These are phyloP conservation scores for Pichia sorboxylosa DNA, from an alignment of 1,139 yeast genomes.

Conservation along the genomic window DNA sequence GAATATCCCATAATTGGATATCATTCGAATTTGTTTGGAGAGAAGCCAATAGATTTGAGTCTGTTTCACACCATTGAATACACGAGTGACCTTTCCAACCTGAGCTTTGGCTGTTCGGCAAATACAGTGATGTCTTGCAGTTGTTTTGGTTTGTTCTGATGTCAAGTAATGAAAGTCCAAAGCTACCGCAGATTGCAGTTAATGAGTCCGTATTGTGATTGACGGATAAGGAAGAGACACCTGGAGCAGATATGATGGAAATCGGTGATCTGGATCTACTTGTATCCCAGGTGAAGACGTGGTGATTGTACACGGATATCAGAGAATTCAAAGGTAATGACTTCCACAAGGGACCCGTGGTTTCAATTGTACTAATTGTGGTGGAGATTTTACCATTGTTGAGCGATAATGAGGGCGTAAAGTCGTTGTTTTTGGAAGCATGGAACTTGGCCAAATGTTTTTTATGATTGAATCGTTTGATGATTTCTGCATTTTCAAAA, in stretches of 20 bases:
- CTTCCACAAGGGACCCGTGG: slow-evolving; percentile 29
- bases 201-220: slow-evolving; percentile 38
- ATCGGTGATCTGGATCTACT: slow-evolving; percentile 42
- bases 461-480: slow-evolving; percentile 63
- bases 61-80: slow-evolving; percentile 53
- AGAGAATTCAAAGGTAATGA: slow-evolving; percentile 34
- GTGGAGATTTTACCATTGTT: slow-evolving; percentile 19
- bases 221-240: slow-evolving; percentile 42
- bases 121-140: slow-evolving; percentile 2
- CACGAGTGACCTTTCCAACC: slow-evolving; percentile 25
- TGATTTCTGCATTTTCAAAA: slow-evolving; percentile 49
- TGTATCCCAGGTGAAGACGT: slow-evolving; percentile 63
- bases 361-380: slow-evolving; percentile 27
- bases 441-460: slow-evolving; percentile 36
- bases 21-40: slow-evolving; percentile 41
- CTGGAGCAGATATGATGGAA: slow-evolving; percentile 40
- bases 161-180: slow-evolving; percentile 64
- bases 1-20: slow-evolving; percentile 63
- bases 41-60: slow-evolving; percentile 55
- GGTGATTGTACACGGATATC: slow-evolving; percentile 49
- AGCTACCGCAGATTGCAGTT: slow-evolving; percentile 53
- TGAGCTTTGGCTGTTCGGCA: slow-evolving; percentile 1
- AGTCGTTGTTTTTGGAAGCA: slow-evolving; percentile 1
- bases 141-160: slow-evolving; percentile 29
- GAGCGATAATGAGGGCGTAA: slow-evolving; percentile 10